Base-by-base conservation (phyloP, 257 asterid genomes). In the Nicotiana knightiana region DNA sequence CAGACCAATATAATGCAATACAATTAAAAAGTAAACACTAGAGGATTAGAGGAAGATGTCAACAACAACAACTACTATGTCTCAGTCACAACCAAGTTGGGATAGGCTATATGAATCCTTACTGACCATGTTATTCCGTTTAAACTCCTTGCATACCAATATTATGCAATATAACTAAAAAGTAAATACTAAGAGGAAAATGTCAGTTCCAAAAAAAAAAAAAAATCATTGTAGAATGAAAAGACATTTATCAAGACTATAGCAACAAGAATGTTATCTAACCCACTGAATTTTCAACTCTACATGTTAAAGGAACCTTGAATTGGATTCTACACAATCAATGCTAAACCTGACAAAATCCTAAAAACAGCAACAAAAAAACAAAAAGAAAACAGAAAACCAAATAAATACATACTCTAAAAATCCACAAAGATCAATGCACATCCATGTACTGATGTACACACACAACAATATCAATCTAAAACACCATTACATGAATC, bases 351-450 rank as follows among this genome's bases (percentile, higher is more conserved):
- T 66, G 73, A 32, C 32, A 21, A 59, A 2, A 58, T 54, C 5
- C 17, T 32, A 2, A 32, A 32, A 32, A 32, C 35, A 32, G 35
- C 35, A 32, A 32, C 35, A 3, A 32, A 32, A 32, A 32, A 32
- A 32, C 35, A 32, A 3, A 3, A 28, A 11, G 12, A 28, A 28
- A 11, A 63, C 24, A 30, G 5, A 46, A 3, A n/a, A 43, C 12
- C 7, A 43, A 32, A 32, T 3, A 73, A 6, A 39, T 48, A 46
- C 13, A 71, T 12, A 0, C 78, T 71, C 21, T 21, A 24, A 39
- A 43, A 66, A 6, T 30, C 62, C 83, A 64, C 62, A 59, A 24
- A 30, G 82, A 79, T 79, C 75, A 65, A 39, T 79, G 32, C 30
- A 15, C 82, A 79, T 57, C 75, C 26, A 39, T 43, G 39, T 32